Percentiles rank a stretch among this genome's conserved stretches.
These are phyloP conservation scores for Rhodamnia argentea DNA, from an alignment of 345 rosid species.

Conservation along the genomic window DNA sequence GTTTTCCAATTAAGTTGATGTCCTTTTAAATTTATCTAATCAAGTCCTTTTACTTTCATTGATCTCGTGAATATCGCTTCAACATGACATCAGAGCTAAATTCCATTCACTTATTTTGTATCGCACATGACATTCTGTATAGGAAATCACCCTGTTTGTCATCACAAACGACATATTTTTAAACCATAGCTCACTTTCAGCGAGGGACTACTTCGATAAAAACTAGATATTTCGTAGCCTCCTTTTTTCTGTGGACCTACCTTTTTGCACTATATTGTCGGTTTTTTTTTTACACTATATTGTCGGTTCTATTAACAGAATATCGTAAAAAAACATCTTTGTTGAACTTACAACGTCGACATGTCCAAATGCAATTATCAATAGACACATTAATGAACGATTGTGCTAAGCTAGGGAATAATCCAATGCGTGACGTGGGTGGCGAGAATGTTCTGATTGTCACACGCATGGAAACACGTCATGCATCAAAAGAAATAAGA, in stretches of 20 bases:
- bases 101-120: neutral
- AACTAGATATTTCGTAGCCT: neutral
- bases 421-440: neutral
- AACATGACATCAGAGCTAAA: neutral
- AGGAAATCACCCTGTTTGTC: neutral
- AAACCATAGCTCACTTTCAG: neutral
- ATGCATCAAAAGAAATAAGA: neutral
- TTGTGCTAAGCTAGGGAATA: neutral
- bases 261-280: neutral
- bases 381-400: neutral
- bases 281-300: neutral
- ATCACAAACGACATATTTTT: neutral
- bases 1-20: neutral
- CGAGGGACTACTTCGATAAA: neutral
- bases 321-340: neutral
- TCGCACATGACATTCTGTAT: too few species aligned
- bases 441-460: neutral
- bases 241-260: too few species aligned
- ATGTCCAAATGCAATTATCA: neutral
- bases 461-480: neutral
- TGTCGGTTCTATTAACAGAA: neutral
- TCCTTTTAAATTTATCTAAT: neutral
- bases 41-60: neutral
- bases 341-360: neutral
- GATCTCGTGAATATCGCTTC: neutral